These are phyloP conservation scores for Trichosanthes truncata DNA, from an alignment of 306 rosid species.

Conservation along the genomic window DNA sequence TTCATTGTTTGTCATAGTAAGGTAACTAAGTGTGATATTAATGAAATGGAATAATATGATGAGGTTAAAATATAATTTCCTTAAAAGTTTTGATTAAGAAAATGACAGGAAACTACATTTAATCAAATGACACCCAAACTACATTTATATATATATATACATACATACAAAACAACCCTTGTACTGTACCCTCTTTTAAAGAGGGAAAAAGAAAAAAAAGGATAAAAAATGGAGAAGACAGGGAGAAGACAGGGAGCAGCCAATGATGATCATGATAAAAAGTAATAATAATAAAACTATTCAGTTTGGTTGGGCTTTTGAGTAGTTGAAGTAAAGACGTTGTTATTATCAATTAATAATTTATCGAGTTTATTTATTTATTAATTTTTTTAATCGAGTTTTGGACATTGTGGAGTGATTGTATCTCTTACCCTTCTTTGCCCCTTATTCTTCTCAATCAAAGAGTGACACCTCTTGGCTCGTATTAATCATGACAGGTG, in stretches of 20 bases:
- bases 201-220: background rate
- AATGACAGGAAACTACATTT: background rate
- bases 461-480: background rate
- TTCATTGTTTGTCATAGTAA: too few relatives aligned
- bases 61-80: too few relatives aligned
- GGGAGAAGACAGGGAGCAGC: background rate
- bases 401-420: background rate
- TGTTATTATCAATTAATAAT: background rate
- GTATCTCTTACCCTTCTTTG: background rate
- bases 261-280: background rate
- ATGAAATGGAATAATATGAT: too few relatives aligned
- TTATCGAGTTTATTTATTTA: too few relatives aligned
- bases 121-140: too few relatives aligned
- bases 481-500: background rate
- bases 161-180: background rate
- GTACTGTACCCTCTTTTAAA: background rate
- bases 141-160: too few relatives aligned
- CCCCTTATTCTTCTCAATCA: background rate
- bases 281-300: background rate
- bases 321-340: constrained; percentile 3
- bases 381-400: background rate
- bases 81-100: background rate
- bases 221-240: background rate
- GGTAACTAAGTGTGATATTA: too few relatives aligned
- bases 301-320: background rate